phyloP scores from a whole-genome alignment of 768 basidiomycete species.

The Kondoa malvinella region DNA sequence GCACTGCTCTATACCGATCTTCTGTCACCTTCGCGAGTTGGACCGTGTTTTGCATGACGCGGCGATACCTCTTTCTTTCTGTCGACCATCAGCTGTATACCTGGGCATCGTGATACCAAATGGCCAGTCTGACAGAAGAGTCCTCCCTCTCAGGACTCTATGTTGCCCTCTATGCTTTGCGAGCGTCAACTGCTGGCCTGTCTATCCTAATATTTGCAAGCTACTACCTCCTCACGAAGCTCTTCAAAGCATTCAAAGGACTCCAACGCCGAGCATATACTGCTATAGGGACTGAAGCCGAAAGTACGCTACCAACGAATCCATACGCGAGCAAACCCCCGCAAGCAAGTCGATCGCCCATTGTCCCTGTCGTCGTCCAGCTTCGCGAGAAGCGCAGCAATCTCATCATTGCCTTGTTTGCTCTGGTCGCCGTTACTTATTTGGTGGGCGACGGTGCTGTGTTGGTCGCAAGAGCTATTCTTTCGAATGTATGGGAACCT shows the following conservation, averaged over 20 bases:
- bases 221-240: background rate
- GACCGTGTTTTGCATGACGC: too few species aligned
- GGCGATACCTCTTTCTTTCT: too few species aligned
- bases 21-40: too few species aligned
- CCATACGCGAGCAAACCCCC: background rate
- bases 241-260: background rate
- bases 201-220: background rate
- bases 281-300: background rate
- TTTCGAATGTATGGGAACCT: constrained; percentile 31
- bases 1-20: too few species aligned
- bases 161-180: background rate
- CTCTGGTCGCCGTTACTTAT: constrained; percentile 53
- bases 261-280: background rate
- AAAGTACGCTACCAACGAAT: background rate
- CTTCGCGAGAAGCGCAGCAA: background rate
- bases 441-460: constrained; percentile 54
- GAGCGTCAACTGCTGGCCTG: background rate
- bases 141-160: background rate
- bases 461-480: constrained; percentile 43
- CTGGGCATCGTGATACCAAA: background rate
- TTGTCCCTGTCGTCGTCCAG: background rate
- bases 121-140: background rate
- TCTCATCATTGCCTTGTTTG: constrained; percentile 54
- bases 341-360: background rate
- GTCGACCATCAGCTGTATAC: background rate